phyloP scores from a whole-genome alignment of 352 stramenopile genomes.

The Plasmopara viticola region DNA sequence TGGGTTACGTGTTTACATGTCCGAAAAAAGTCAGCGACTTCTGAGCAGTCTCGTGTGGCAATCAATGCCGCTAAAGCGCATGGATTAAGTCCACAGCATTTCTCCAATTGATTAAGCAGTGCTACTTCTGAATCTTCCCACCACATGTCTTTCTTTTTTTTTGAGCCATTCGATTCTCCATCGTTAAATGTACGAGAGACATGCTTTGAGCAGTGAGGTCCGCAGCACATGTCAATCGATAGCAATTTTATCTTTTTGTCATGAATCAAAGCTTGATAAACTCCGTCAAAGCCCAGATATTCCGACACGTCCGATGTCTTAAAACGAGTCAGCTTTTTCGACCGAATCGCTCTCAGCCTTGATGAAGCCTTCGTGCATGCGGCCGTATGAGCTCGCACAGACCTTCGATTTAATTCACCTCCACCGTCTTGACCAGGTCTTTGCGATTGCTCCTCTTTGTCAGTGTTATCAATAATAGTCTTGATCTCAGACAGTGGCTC shows the following conservation, averaged over 20 bases:
- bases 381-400: constrained; percentile 39
- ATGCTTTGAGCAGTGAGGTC: constrained; percentile 20
- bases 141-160: neutral
- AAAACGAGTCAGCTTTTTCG: constrained; percentile 29
- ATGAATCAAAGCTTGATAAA: constrained; percentile 41
- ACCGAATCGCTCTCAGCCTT: constrained; percentile 22
- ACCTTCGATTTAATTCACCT: constrained; percentile 26
- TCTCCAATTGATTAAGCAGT: constrained; percentile 38
- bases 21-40: constrained; percentile 25
- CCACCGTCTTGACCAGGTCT: neutral
- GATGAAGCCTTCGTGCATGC: constrained; percentile 51
- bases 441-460: constrained; percentile 4
- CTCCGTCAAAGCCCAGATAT: constrained; percentile 44
- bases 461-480: neutral
- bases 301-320: constrained; percentile 44
- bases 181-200: neutral
- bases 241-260: constrained; percentile 24
- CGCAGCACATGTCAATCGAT: constrained; percentile 19
- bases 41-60: constrained; percentile 34
- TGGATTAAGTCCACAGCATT: constrained; percentile 29
- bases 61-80: constrained; percentile 41
- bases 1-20: constrained; percentile 6
- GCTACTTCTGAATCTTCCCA: constrained; percentile 41
- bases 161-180: neutral
- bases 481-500: constrained; percentile 9